Conservation (phyloP, 441 rosid species). For the Populus hybrid region DNA sequence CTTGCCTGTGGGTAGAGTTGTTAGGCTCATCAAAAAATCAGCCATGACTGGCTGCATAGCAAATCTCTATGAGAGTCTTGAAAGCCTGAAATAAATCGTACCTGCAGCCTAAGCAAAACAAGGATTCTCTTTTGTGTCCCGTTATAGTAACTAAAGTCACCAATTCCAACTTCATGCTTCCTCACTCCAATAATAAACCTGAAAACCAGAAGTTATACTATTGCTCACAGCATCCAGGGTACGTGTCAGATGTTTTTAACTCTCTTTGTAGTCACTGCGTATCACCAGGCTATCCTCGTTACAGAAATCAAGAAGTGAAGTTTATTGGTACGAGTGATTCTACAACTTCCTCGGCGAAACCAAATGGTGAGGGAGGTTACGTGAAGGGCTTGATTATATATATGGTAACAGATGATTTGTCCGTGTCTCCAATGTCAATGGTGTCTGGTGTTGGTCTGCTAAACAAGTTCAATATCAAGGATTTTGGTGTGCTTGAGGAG, state of each 20-base stretch:
- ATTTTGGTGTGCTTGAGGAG: constrained; percentile 15
- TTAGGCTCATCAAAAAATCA: constrained; percentile 9
- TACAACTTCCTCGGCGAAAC: background rate
- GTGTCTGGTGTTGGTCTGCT: constrained; percentile 18
- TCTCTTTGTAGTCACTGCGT: background rate
- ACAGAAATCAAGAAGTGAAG: background rate
- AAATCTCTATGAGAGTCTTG: constrained; percentile 18
- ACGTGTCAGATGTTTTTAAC: background rate
- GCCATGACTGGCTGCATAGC: constrained; percentile 20
- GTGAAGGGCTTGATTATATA: constrained; percentile 30
- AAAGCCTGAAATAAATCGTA: background rate
- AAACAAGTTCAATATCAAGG: constrained; percentile 19
- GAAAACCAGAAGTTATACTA: background rate
- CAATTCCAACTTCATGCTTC: background rate
- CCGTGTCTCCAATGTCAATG: constrained; percentile 28
- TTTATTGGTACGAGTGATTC: background rate
- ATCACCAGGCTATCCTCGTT: background rate
- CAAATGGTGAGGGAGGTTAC: constrained; percentile 17
- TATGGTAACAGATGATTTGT: constrained; percentile 33
- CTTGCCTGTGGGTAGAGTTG: constrained; percentile 16
- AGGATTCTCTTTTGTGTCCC: constrained; percentile 7
- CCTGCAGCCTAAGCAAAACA: constrained; percentile 1
- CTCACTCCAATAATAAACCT: background rate
- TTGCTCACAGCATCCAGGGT: background rate
- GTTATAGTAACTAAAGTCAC: background rate